These are phyloP conservation scores for Zymoseptoria ardabiliae DNA, from an alignment of 2,329 filamentous ascomycete species.

Conservation along the genomic window DNA sequence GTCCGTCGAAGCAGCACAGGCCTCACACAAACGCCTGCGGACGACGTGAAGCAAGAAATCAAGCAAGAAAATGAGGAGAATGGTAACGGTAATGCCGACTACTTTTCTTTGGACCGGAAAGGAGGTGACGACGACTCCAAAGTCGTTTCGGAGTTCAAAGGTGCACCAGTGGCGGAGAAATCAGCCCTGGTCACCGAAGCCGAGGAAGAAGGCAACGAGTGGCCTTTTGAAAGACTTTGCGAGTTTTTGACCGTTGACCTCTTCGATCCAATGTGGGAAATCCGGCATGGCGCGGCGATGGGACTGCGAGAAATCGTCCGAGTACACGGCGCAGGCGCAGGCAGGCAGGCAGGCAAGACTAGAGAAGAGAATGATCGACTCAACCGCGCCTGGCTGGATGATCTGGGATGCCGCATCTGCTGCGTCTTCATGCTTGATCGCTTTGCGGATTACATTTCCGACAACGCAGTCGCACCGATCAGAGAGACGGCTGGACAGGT, in stretches of 20 bases:
- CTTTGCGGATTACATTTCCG: constrained; percentile 95
- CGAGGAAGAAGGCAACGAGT: constrained; percentile 70
- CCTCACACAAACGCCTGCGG: constrained; percentile 46
- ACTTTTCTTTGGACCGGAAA: constrained; percentile 80
- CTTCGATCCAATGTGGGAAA: constrained; percentile 91
- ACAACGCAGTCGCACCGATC: constrained; percentile 93
- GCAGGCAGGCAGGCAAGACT: constrained; percentile 63
- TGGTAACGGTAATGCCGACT: constrained; percentile 56
- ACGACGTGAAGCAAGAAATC: constrained; percentile 53
- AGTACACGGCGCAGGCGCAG: constrained; percentile 84
- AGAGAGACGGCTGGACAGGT: constrained; percentile 93
- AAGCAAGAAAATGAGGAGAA: constrained; percentile 47
- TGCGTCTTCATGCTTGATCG: constrained; percentile 96
- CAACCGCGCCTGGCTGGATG: constrained; percentile 84
- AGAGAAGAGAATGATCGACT: constrained; percentile 67
- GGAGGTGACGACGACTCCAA: constrained; percentile 82
- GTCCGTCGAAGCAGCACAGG: constrained; percentile 55
- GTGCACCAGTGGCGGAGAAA: constrained; percentile 70
- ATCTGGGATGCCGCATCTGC: constrained; percentile 87
- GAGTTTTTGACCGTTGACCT: constrained; percentile 91
- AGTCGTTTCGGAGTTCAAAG: constrained; percentile 93
- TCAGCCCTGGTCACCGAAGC: constrained; percentile 75
- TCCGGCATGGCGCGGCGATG: constrained; percentile 92
- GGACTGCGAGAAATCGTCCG: constrained; percentile 84
- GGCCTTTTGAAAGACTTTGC: constrained; percentile 90